Conservation (phyloP, 768 basidiomycete species). For the Rhodotorula kratochvilovae region DNA sequence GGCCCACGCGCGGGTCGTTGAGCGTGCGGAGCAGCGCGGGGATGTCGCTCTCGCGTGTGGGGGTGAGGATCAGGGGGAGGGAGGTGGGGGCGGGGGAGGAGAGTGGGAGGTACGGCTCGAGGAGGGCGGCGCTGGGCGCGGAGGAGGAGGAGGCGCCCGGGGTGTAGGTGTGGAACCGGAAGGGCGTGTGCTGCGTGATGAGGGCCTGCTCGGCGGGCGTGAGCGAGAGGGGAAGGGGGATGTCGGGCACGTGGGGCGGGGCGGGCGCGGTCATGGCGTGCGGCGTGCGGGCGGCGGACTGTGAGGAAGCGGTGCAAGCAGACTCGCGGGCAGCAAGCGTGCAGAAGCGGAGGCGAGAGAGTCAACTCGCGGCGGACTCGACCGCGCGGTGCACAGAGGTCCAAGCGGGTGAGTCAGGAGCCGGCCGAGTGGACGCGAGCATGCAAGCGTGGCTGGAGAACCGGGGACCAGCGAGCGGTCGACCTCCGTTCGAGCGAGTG, state of each 20-base stretch:
- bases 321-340: too few species aligned
- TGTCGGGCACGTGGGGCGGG: background rate
- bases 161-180: conserved; percentile 5
- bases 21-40: background rate
- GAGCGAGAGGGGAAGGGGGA: background rate
- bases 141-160: background rate
- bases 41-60: background rate
- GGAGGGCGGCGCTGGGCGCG: background rate
- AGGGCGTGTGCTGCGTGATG: background rate
- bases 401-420: too few species aligned
- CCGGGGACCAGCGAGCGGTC: too few species aligned
- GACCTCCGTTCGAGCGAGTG: too few species aligned
- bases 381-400: too few species aligned
- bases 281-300: too few species aligned
- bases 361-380: too few species aligned
- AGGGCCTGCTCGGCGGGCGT: background rate
- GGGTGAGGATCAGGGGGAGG: conserved; percentile 18
- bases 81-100: background rate
- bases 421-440: too few species aligned
- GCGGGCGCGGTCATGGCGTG: background rate
- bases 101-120: conserved; percentile 21
- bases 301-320: too few species aligned
- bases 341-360: background rate
- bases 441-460: too few species aligned
- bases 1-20: background rate